phyloP scores from a whole-genome alignment of 352 stramenopile genomes.

The Pythium myriotylum region DNA sequence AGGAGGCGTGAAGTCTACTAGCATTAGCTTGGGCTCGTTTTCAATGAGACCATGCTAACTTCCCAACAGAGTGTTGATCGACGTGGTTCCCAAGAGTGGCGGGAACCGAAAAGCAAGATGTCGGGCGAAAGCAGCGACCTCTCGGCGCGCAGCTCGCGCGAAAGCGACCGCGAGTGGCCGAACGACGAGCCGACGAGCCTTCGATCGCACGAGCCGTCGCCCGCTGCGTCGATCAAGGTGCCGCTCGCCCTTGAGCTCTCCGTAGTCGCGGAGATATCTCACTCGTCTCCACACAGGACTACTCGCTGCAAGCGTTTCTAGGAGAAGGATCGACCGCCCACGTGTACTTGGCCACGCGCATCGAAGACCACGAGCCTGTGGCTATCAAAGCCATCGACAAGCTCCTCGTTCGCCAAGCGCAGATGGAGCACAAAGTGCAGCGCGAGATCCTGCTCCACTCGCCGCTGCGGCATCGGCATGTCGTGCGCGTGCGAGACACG shows the following conservation, averaged over 20 bases:
- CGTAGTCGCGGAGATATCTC: no score
- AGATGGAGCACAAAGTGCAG: conserved; percentile 60
- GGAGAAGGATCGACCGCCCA: conserved; percentile 77
- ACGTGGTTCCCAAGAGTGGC: no score
- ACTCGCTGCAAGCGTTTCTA: conserved; percentile 70
- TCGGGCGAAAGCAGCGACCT: no score
- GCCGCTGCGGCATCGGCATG: conserved; percentile 52
- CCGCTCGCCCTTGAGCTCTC: not conserved
- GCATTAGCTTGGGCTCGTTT: no score
- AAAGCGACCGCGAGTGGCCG: no score
- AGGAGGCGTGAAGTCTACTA: no score
- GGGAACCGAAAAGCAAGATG: no score
- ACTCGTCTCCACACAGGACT: conserved; percentile 41
- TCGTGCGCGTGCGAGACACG: conserved; percentile 60
- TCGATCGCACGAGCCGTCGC: no score
- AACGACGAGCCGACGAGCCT: no score
- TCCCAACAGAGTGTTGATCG: no score
- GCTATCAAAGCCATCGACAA: conserved; percentile 88
- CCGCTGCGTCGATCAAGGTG: not conserved
- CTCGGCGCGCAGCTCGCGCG: no score
- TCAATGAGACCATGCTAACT: no score
- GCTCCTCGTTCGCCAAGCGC: conserved; percentile 56
- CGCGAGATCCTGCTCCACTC: conserved; percentile 77
- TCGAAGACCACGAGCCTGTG: conserved; percentile 36
- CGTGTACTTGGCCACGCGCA: conserved; percentile 67